phyloP scores from a whole-genome alignment of 1,139 yeast species.

The Dujonia santamariae region DNA sequence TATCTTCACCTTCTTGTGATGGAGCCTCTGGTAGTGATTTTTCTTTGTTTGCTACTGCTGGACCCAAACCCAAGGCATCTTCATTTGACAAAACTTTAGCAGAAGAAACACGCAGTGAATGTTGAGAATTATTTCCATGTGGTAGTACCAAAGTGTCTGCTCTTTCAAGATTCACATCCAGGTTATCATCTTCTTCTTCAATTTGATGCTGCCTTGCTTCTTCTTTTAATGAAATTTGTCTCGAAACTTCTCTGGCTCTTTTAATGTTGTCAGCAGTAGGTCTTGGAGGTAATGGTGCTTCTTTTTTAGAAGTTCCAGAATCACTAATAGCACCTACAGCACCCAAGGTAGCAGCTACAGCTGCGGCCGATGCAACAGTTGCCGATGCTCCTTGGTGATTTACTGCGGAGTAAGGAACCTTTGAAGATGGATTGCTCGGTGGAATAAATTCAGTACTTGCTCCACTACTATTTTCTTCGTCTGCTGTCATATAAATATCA shows the following conservation, averaged over 20 bases:
- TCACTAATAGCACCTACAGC: too few species aligned
- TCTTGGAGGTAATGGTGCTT: conserved; percentile 32
- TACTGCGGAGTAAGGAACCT: not conserved
- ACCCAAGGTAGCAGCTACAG: too few species aligned
- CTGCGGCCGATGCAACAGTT: not conserved
- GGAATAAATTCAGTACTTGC: conserved; percentile 4
- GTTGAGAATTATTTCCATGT: too few species aligned
- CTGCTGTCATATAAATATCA: conserved; percentile 8
- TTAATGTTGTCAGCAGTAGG: conserved; percentile 31
- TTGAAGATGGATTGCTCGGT: not conserved
- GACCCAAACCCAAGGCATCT: conserved; percentile 3
- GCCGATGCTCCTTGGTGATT: not conserved
- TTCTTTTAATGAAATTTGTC: conserved; percentile 12
- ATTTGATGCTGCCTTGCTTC: conserved; percentile 1
- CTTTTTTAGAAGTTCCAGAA: too few species aligned
- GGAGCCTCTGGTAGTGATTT: conserved; percentile 2
- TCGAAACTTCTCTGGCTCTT: conserved; percentile 32
- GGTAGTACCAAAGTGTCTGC: conserved; percentile 2
- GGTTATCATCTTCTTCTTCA: conserved; percentile 1
- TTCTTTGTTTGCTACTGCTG: conserved; percentile 1
- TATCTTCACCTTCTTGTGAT: not conserved
- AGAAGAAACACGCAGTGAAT: conserved; percentile 3
- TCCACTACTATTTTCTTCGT: conserved; percentile 3
- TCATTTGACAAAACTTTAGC: not conserved
- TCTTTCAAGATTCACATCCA: too few species aligned